phyloP scores from a whole-genome alignment of 2,329 filamentous ascomycete genomes.

The Neopestalotiopsis rosae region DNA sequence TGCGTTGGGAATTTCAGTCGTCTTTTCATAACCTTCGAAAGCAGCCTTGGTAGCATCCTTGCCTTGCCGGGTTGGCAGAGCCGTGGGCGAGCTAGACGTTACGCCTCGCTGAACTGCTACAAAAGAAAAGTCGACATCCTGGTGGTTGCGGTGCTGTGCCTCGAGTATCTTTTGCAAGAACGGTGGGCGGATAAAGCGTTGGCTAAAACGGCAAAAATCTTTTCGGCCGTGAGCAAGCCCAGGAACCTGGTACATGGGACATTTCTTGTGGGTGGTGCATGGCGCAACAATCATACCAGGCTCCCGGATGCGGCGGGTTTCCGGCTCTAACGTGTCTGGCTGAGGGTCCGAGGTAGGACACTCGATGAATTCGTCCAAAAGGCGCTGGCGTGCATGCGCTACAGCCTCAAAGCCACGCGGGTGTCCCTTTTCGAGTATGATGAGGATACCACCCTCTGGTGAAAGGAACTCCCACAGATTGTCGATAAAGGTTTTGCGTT shows the following conservation, averaged over 20 bases:
- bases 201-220: constrained; percentile 89
- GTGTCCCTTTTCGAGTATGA: constrained; percentile 89
- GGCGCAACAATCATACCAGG: constrained; percentile 70
- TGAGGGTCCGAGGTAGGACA: constrained; percentile 34
- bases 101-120: constrained; percentile 82
- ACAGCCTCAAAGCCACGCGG: constrained; percentile 92
- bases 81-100: constrained; percentile 40
- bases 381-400: constrained; percentile 78
- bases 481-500: constrained; percentile 79
- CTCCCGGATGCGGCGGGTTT: constrained; percentile 53
- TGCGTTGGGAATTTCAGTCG: constrained; percentile 52
- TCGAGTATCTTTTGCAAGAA: constrained; percentile 82
- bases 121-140: constrained; percentile 91
- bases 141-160: constrained; percentile 76
- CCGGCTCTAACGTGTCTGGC: constrained; percentile 46
- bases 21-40: constrained; percentile 73
- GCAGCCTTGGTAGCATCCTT: constrained; percentile 66
- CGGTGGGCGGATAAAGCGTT: constrained; percentile 83
- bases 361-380: constrained; percentile 72
- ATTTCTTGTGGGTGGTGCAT: constrained; percentile 88
- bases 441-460: constrained; percentile 82
- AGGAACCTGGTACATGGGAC: constrained; percentile 83
- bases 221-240: constrained; percentile 77
- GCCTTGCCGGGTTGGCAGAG: constrained; percentile 45
- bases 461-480: constrained; percentile 90